Conservation (phyloP, 345 rosid species). For the Pugionium dolabratum region DNA sequence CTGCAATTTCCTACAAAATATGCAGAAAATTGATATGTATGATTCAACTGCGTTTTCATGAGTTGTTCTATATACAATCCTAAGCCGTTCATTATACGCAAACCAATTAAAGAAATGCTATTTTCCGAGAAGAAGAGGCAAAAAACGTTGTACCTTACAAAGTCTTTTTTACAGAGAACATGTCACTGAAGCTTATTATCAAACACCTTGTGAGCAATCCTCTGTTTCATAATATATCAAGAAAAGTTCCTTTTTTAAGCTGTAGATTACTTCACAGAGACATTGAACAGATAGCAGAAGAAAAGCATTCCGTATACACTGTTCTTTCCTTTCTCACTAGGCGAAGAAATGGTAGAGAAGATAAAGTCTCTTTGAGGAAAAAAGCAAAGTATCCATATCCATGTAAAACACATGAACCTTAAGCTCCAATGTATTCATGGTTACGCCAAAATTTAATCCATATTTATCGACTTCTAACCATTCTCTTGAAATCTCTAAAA, state of each 20-base stretch:
- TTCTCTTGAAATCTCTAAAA: not conserved
- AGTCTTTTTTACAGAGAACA: not conserved
- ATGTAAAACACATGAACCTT: constrained; percentile 17
- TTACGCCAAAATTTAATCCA: not conserved
- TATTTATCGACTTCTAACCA: not conserved
- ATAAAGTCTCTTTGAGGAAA: not conserved
- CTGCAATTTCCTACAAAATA: not conserved
- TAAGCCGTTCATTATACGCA: no score
- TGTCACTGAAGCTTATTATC: not conserved
- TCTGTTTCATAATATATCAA: constrained; percentile 10
- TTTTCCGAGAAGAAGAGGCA: not conserved
- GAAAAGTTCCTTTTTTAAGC: constrained; percentile 5
- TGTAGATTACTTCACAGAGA: not conserved
- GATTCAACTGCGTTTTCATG: constrained; percentile 8
- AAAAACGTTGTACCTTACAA: constrained; percentile 23
- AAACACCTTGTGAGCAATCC: constrained; percentile 16
- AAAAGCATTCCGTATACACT: constrained; percentile 11
- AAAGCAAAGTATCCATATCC: constrained; percentile 34
- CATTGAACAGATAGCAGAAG: constrained; percentile 2
- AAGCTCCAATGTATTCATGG: constrained; percentile 2
- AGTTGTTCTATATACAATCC: not conserved
- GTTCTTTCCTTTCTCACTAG: constrained; percentile 26
- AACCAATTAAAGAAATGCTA: not conserved
- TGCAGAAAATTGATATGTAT: constrained; percentile 10
- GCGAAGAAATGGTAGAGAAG: constrained; percentile 10